Percentiles rank a stretch among this genome's conserved stretches.
Conservation (phyloP, 2,329 filamentous ascomycete genomes). For the Aphanocladium album region DNA sequence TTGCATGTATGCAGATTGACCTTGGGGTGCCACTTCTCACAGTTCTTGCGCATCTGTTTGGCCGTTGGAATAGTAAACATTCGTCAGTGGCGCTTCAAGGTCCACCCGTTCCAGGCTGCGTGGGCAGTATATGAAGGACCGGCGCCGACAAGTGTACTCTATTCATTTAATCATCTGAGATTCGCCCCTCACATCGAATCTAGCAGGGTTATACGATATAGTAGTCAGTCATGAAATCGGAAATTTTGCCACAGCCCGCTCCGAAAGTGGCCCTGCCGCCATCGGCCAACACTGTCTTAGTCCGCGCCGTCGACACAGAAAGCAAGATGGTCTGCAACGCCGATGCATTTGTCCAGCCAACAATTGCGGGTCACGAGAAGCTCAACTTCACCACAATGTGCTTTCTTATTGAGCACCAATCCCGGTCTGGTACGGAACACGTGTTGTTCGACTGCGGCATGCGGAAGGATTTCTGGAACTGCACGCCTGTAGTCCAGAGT, state of each 20-base stretch:
- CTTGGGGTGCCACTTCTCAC: no score
- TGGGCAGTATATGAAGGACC: no score
- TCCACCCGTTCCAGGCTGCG: no score
- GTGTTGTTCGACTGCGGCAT: constrained; percentile 17
- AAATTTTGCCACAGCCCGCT: neutral
- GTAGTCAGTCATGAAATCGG: no score
- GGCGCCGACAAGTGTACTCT: no score
- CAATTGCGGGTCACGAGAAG: constrained; percentile 16
- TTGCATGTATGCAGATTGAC: no score
- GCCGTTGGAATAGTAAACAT: no score
- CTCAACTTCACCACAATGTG: constrained; percentile 18
- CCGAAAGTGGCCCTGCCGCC: neutral
- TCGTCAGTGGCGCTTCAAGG: no score
- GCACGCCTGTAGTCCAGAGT: neutral
- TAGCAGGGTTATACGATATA: no score
- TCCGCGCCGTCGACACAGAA: constrained; percentile 17
- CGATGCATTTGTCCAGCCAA: constrained; percentile 15
- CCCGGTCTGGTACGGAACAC: neutral
- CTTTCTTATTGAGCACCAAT: constrained; percentile 15
- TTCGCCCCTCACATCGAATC: no score
- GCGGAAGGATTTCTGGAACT: constrained; percentile 18
- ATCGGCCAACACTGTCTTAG: constrained; percentile 11
- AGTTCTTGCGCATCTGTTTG: no score
- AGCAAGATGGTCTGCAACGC: constrained; percentile 14
- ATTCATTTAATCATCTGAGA: no score